Percentiles rank a stretch among this genome's conserved stretches.
Conservation (phyloP, 345 rosid genomes). For the Populus davidiana region DNA sequence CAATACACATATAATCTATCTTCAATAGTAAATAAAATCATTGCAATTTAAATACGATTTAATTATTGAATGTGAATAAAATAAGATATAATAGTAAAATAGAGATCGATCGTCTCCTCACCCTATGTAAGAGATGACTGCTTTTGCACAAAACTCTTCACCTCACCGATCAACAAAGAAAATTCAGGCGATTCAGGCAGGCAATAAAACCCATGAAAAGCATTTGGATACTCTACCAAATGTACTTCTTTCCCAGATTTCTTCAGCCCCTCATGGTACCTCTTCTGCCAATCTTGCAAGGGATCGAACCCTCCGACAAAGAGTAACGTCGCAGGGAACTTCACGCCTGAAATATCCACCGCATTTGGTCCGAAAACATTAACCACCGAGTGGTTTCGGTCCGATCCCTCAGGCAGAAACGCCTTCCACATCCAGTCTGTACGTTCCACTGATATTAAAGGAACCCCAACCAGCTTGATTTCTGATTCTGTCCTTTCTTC, state of each 20-base stretch:
- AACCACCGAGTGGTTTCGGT: conserved; percentile 16
- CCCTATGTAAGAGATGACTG: too few relatives aligned
- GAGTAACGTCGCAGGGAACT: conserved; percentile 8
- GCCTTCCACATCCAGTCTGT: conserved; percentile 20
- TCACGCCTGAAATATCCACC: background rate
- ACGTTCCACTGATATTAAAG: background rate
- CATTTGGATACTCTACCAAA: conserved; percentile 12
- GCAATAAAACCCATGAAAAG: background rate
- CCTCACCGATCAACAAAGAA: conserved; percentile 10
- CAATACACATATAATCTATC: too few relatives aligned
- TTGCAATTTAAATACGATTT: too few relatives aligned
- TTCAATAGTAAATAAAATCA: too few relatives aligned
- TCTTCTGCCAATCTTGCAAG: conserved; percentile 23
- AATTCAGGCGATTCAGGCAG: background rate
- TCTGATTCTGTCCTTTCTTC: conserved; percentile 20
- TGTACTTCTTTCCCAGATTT: conserved; percentile 8
- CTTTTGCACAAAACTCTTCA: conserved; percentile 16
- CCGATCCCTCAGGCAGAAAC: conserved; percentile 8
- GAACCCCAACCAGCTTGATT: background rate
- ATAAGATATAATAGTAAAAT: too few relatives aligned
- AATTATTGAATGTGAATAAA: too few relatives aligned
- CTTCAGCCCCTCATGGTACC: conserved; percentile 13
- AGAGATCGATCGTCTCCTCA: too few relatives aligned
- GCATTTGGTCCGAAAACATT: conserved; percentile 16
- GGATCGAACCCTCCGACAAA: conserved; percentile 16